Evolutionary conservation across 106 monocot species (phyloP), one percentile per base, ranked within the genome.

Genomic region (Triglochin maritima): DNA sequence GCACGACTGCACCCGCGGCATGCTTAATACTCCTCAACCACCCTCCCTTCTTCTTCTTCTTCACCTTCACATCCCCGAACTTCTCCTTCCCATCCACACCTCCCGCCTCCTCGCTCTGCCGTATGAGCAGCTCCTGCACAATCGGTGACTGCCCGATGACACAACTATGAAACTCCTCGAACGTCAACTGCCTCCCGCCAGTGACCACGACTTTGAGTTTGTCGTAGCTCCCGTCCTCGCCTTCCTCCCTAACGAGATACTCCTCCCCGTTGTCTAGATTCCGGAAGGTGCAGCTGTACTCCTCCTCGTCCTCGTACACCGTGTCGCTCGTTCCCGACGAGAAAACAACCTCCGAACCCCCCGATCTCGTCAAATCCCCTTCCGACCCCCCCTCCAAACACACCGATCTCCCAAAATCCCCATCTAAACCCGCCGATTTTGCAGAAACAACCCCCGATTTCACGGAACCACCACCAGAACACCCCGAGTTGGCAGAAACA

Each of bases 81-180:
- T 46, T 50, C 12, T 46, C 60, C 15, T 41, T 62, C 58, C 49
- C 49, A 9, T 16, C 61, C 29, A n/a, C 65, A 56, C 46, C 63
- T 2, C 69, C 16, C 44, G 60, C 51, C 17, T 81, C 79, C 7
- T 70, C 67, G 51, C 59, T 79, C 64, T 93, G 93, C 65, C 94
- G 75, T 3, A 87, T 71, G 85, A 94, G 84, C 14, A 94, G 85
- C 68, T 94, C 94, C 59, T 87, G 87, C 2, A 94, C 94, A 16
- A 94, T 87, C 4, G 94, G 94, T 1, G 94, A 94, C 3, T 77
- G 77, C 2, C 94, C 86, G 8, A 69, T 5, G n/a, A 94, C 81
- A 58, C 76, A 84, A 62, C 75, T 79, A 65, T 87, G 80, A 64
- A 94, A 94, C 72, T 94, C 94, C 74, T 94, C 87, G 69, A 87